phyloP scores from a whole-genome alignment of 140 eudicot species.

The Ambrosia hybrid region DNA sequence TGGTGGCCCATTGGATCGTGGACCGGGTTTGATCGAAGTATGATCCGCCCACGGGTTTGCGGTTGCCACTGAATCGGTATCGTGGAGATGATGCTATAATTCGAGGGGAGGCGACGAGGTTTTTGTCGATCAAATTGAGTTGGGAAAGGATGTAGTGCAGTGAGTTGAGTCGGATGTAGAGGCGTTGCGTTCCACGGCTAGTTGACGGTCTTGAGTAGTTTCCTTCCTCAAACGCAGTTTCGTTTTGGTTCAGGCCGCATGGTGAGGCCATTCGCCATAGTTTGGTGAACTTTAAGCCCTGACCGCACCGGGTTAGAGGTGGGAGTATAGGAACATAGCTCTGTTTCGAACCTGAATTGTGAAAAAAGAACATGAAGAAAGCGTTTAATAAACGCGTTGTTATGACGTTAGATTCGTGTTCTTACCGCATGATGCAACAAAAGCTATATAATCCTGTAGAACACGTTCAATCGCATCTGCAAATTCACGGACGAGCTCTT shows the following conservation, averaged over 20 bases:
- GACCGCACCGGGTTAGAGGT: slow-evolving; percentile 67
- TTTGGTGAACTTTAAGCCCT: slow-evolving; percentile 55
- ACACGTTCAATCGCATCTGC: slow-evolving; percentile 60
- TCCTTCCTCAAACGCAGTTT: slow-evolving; percentile 29
- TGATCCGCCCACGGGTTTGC: not conserved
- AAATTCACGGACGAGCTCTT: slow-evolving; percentile 54
- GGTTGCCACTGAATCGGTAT: slow-evolving; percentile 23
- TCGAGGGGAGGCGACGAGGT: slow-evolving; percentile 51
- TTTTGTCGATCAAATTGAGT: slow-evolving; percentile 60
- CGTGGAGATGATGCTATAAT: slow-evolving; percentile 33
- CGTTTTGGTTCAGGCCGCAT: slow-evolving; percentile 34
- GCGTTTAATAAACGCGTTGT: not conserved
- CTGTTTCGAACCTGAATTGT: slow-evolving; percentile 61
- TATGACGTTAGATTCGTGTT: slow-evolving; percentile 2
- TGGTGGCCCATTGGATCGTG: slow-evolving; percentile 47
- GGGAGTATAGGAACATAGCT: slow-evolving; percentile 77
- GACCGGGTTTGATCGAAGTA: slow-evolving; percentile 63
- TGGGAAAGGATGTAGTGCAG: slow-evolving; percentile 68
- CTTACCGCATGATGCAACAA: slow-evolving; percentile 76
- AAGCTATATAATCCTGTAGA: slow-evolving; percentile 51
- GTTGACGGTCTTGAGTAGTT: slow-evolving; percentile 65
- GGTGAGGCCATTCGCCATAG: slow-evolving; percentile 65
- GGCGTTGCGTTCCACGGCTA: slow-evolving; percentile 91
- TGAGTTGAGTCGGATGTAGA: slow-evolving; percentile 95
- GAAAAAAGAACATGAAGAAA: not conserved